Evolutionary conservation across 352 stramenopile species (phyloP).

Genomic region (Phytophthora palmivora): DNA sequence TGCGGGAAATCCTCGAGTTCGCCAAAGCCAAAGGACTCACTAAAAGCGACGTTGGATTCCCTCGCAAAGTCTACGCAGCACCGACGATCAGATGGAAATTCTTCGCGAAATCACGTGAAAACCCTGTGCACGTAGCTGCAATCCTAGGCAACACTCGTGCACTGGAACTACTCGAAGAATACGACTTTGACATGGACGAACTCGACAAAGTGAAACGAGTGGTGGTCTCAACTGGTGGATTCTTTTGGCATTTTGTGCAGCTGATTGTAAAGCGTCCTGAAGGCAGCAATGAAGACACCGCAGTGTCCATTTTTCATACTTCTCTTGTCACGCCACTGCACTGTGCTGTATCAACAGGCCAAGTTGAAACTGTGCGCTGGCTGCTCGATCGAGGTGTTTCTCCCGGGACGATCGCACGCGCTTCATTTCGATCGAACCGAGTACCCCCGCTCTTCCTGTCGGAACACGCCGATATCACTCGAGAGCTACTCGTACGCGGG

Average conservation of each 20-base stretch:
- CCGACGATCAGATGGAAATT: conserved; percentile 52
- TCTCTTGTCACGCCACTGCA: conserved; percentile 43
- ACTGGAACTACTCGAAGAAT: conserved; percentile 54
- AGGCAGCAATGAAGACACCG: conserved; percentile 22
- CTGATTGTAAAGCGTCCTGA: conserved; percentile 49
- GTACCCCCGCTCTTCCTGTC: conserved; percentile 73
- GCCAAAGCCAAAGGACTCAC: conserved; percentile 37
- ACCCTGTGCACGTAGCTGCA: conserved; percentile 73
- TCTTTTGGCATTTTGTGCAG: conserved; percentile 73
- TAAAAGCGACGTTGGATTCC: conserved; percentile 52
- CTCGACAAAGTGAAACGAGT: conserved; percentile 76
- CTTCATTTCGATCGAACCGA: conserved; percentile 61
- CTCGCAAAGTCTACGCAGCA: conserved; percentile 47
- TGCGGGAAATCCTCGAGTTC: conserved; percentile 55
- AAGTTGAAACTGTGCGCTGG: conserved; percentile 59
- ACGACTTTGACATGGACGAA: conserved; percentile 54
- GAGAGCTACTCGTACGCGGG: conserved; percentile 53
- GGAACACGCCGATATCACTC: conserved; percentile 62
- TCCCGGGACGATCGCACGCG: conserved; percentile 39
- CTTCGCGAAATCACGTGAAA: conserved; percentile 66
- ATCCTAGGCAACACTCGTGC: conserved; percentile 64
- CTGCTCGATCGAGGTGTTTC: conserved; percentile 51
- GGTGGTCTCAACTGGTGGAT: conserved; percentile 65
- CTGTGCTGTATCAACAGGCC: conserved; percentile 35
- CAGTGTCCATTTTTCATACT: conserved; percentile 62